Conservation (phyloP, 768 basidiomycete genomes). For the Jaapia argillacea region DNA sequence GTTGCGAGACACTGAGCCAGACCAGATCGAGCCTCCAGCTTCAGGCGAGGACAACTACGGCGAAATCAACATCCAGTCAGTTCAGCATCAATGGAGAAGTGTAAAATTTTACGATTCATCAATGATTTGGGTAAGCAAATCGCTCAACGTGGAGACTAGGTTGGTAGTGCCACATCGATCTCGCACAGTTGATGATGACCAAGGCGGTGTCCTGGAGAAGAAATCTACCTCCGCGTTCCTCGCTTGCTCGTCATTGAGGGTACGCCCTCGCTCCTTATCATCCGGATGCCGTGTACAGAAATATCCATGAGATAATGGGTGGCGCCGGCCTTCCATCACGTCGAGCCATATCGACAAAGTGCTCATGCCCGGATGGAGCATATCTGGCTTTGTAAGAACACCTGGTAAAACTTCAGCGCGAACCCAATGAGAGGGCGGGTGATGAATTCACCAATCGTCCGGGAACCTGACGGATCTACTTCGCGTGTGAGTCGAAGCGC, state of each 20-base stretch:
- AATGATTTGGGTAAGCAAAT: background rate
- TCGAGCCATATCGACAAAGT: slow-evolving; percentile 32
- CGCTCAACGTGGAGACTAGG: background rate
- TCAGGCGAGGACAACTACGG: background rate
- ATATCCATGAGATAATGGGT: slow-evolving; percentile 30
- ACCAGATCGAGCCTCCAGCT: background rate
- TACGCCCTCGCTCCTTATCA: slow-evolving; percentile 22
- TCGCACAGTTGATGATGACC: background rate
- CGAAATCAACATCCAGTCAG: background rate
- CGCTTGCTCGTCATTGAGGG: slow-evolving; percentile 20
- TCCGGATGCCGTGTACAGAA: slow-evolving; percentile 32
- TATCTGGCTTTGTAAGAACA: slow-evolving; percentile 48
- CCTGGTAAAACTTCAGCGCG: slow-evolving; percentile 20
- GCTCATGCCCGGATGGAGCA: slow-evolving; percentile 26
- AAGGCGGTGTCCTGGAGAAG: slow-evolving; percentile 14
- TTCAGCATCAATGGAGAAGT: background rate
- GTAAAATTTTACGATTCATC: background rate
- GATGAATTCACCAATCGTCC: slow-evolving; percentile 35
- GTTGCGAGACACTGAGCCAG: background rate
- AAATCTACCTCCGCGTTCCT: slow-evolving; percentile 24
- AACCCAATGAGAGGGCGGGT: no score
- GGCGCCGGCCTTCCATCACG: slow-evolving; percentile 27
- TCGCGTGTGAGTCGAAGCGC: slow-evolving; percentile 32
- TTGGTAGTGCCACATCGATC: background rate
- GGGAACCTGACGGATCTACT: slow-evolving; percentile 29